Percentiles rank a stretch among this genome's conserved stretches.
phyloP scores from a whole-genome alignment of 768 basidiomycete genomes.

The Rubroboletus satanas region DNA sequence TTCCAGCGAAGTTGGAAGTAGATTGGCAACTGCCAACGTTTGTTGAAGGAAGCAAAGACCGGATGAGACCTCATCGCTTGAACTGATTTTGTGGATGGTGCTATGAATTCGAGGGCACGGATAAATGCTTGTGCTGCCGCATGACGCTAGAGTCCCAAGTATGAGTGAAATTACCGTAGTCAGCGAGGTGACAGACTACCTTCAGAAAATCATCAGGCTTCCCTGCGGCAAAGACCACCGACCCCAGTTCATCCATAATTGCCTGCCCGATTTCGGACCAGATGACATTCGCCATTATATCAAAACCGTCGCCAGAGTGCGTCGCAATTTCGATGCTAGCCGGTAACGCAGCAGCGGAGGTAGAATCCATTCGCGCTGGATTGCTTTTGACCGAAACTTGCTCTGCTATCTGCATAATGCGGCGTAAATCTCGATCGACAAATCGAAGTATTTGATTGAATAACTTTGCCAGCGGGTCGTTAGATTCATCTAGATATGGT shows the following conservation, averaged over 20 bases:
- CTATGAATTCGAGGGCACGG: constrained; percentile 73
- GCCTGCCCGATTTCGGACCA: constrained; percentile 82
- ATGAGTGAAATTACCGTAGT: not conserved
- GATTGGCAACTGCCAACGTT: constrained; percentile 92
- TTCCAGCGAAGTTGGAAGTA: constrained; percentile 98
- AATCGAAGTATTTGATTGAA: constrained; percentile 83
- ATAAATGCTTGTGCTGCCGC: constrained; percentile 82
- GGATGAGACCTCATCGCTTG: constrained; percentile 70
- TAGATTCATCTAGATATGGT: constrained; percentile 59
- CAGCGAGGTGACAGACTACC: constrained; percentile 40
- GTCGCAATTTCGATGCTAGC: constrained; percentile 3
- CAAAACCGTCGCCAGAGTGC: constrained; percentile 47
- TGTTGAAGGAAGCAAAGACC: constrained; percentile 67
- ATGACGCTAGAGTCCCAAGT: constrained; percentile 57
- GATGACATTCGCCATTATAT: constrained; percentile 83
- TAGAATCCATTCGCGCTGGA: constrained; percentile 21
- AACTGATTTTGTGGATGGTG: constrained; percentile 70
- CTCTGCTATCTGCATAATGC: constrained; percentile 76
- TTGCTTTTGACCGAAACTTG: constrained; percentile 51
- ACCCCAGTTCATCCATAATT: constrained; percentile 82
- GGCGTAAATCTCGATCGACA: constrained; percentile 67
- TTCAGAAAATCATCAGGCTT: constrained; percentile 86
- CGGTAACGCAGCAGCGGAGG: not conserved
- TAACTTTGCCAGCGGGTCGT: constrained; percentile 67
- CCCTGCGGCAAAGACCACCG: constrained; percentile 84